Conservation (phyloP, 805 yeast genomes). For the Kuraishia floccosa region DNA sequence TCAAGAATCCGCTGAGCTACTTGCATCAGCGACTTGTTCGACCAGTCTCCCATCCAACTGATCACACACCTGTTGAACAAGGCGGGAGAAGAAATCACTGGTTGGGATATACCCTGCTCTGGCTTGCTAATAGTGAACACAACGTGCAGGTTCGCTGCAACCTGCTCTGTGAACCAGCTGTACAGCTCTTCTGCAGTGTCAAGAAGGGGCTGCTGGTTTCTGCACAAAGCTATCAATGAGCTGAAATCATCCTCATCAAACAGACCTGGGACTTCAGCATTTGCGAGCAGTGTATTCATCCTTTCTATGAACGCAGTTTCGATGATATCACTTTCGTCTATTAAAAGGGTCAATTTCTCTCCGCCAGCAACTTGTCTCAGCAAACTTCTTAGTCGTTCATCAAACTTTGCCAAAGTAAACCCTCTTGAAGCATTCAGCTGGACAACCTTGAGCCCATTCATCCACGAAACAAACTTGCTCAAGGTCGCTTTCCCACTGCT, state of each 20-base stretch:
- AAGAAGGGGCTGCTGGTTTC: constrained; percentile 49
- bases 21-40: constrained; percentile 30
- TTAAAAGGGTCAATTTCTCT: constrained; percentile 54
- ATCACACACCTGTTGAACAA: constrained; percentile 81
- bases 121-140: constrained; percentile 64
- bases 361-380: constrained; percentile 39
- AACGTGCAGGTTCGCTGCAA: constrained; percentile 69
- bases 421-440: constrained; percentile 46
- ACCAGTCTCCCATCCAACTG: constrained; percentile 87
- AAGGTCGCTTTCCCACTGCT: constrained; percentile 75
- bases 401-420: constrained; percentile 57
- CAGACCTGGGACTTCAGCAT: constrained; percentile 85
- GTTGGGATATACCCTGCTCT: constrained; percentile 19
- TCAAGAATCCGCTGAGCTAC: constrained; percentile 25
- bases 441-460: constrained; percentile 58
- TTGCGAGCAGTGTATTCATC: constrained; percentile 89
- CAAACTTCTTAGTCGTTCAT: constrained; percentile 42
- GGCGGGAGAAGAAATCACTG: constrained; percentile 72
- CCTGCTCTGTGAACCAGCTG: constrained; percentile 60
- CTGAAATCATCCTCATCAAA: constrained; percentile 65
- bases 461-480: constrained; percentile 82
- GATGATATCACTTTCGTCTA: constrained; percentile 71
- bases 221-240: constrained; percentile 39
- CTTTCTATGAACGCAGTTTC: constrained; percentile 78
- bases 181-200: constrained; percentile 64